Evolutionary conservation across 257 asterid species (phyloP).

Genomic region (Paulownia fortunei): DNA sequence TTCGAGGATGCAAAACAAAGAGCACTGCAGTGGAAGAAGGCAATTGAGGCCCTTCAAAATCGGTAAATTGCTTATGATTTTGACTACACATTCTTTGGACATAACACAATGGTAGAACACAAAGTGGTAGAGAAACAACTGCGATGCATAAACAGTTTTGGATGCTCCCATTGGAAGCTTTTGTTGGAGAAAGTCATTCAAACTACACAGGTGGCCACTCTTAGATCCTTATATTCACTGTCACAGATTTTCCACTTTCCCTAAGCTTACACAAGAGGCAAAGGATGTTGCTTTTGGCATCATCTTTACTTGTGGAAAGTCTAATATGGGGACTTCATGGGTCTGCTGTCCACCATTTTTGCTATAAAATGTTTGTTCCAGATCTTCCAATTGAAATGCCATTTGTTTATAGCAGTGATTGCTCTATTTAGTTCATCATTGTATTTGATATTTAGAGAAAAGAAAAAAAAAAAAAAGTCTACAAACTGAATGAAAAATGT

Average conservation of each 20-base stretch:
- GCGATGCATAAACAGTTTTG: not conserved
- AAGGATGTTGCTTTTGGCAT: not conserved
- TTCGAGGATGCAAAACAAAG: conserved; percentile 95
- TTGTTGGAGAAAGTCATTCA: not conserved
- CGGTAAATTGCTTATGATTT: conserved; percentile 51
- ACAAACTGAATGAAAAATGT: conserved; percentile 30
- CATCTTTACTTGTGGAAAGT: not conserved
- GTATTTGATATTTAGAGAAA: conserved; percentile 15
- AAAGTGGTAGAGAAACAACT: conserved; percentile 41
- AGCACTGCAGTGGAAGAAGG: conserved; percentile 93
- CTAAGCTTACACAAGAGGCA: not conserved
- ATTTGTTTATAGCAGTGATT: conserved; percentile 26
- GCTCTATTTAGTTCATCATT: conserved; percentile 21
- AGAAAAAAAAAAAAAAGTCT: not conserved
- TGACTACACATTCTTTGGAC: conserved; percentile 51
- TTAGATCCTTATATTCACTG: not conserved
- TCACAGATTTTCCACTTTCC: not conserved
- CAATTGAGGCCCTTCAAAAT: conserved; percentile 89
- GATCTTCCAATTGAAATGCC: not conserved
- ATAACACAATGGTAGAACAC: conserved; percentile 36
- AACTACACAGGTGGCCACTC: not conserved
- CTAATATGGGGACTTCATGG: not conserved
- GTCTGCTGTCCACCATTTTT: conserved; percentile 31
- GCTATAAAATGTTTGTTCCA: conserved; percentile 30
- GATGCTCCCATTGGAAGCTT: conserved; percentile 13